Evolutionary conservation across 1,284 basidiomycete genomes (phyloP).

Genomic region (Malassezia brasiliensis): DNA sequence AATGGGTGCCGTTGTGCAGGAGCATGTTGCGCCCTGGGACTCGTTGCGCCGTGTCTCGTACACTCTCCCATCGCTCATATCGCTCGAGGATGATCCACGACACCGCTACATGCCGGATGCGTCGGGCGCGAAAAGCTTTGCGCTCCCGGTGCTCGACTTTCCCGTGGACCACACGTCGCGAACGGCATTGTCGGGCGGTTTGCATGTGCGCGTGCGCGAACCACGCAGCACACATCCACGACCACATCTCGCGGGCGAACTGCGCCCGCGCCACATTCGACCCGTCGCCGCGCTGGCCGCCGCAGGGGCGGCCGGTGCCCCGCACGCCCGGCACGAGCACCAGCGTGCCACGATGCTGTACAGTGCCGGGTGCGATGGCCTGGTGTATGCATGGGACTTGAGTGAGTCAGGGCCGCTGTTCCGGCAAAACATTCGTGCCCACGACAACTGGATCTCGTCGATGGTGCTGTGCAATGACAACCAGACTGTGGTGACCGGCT

Average conservation of each 20-base stretch:
- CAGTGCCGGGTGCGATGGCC: constrained; percentile 81
- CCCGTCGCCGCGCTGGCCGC: constrained; percentile 40
- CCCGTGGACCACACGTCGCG: constrained; percentile 6
- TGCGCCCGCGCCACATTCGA: constrained; percentile 30
- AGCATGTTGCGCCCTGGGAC: neutral
- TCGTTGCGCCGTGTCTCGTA: constrained; percentile 24
- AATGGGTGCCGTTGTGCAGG: too few relatives aligned
- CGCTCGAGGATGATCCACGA: constrained; percentile 4
- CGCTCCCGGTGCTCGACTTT: constrained; percentile 26
- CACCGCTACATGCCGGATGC: constrained; percentile 3
- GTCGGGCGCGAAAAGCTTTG: constrained; percentile 3
- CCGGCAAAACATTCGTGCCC: constrained; percentile 38
- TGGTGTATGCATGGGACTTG: constrained; percentile 82
- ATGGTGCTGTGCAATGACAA: constrained; percentile 83
- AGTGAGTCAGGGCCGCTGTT: constrained; percentile 50
- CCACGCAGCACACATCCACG: neutral
- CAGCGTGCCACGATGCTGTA: constrained; percentile 60
- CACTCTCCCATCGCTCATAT: constrained; percentile 22
- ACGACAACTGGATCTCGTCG: constrained; percentile 91
- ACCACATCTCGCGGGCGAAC: constrained; percentile 6
- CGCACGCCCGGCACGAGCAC: neutral
- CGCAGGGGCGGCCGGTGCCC: constrained; percentile 16
- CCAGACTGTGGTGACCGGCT: constrained; percentile 87
- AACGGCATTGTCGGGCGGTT: neutral
- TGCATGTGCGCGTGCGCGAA: neutral